Percentiles rank a stretch among this genome's conserved stretches.
phyloP scores from a whole-genome alignment of 2,329 filamentous ascomycete genomes.

The Ceratocystiopsis brevicomis region DNA sequence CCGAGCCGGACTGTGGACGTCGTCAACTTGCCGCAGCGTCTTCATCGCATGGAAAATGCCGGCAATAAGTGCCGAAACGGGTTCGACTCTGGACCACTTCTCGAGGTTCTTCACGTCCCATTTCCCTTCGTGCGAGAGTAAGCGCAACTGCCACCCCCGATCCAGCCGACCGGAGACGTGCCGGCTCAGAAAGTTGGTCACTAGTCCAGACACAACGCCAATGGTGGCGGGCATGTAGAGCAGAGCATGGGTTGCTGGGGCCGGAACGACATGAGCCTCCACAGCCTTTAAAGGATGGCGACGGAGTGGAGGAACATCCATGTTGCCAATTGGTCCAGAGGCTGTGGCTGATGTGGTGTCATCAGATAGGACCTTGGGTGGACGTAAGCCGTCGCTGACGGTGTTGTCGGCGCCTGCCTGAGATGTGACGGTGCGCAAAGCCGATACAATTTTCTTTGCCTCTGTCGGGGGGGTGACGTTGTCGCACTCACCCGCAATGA shows the following conservation, averaged over 20 bases:
- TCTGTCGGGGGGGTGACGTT: constrained; percentile 34
- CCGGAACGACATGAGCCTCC: constrained; percentile 50
- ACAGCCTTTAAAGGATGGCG: constrained; percentile 34
- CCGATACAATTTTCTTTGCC: constrained; percentile 17
- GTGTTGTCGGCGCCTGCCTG: constrained; percentile 16
- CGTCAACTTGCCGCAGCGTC: constrained; percentile 77
- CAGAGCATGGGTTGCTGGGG: constrained; percentile 65
- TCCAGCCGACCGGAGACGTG: constrained; percentile 62
- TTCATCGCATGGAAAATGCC: constrained; percentile 78
- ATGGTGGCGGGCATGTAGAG: constrained; percentile 62
- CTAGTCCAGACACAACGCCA: constrained; percentile 58
- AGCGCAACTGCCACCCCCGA: constrained; percentile 77
- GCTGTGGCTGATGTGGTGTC: constrained; percentile 29
- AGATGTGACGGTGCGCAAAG: not conserved
- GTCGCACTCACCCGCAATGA: constrained; percentile 64
- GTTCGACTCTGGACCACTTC: constrained; percentile 69
- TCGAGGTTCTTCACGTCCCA: constrained; percentile 95
- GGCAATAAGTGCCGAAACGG: constrained; percentile 62
- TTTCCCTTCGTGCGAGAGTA: constrained; percentile 76
- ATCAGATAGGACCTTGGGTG: constrained; percentile 6
- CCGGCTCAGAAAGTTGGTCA: constrained; percentile 61
- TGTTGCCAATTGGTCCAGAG: constrained; percentile 18
- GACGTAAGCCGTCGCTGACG: constrained; percentile 19
- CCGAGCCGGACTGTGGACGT: constrained; percentile 53
- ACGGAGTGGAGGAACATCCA: constrained; percentile 28